Evolutionary conservation across 257 asterid genomes (phyloP).

Genomic region (Fraxinus excelsior): DNA sequence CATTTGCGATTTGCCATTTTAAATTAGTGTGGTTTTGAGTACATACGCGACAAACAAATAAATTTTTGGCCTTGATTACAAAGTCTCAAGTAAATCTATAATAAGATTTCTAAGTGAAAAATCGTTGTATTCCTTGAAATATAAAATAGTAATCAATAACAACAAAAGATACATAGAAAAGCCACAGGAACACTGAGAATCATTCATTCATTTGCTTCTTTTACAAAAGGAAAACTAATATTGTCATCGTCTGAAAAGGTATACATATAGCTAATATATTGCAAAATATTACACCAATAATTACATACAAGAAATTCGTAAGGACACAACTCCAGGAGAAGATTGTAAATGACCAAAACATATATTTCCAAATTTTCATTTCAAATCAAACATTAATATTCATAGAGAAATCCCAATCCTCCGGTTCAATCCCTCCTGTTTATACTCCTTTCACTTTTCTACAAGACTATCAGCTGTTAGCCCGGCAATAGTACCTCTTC

Average conservation of each 20-base stretch:
- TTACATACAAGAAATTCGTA: neutral
- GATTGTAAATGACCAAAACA: neutral
- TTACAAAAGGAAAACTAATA: neutral
- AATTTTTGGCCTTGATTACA: too few species aligned
- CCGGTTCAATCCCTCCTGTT: neutral
- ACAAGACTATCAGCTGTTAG: slow-evolving; percentile 1
- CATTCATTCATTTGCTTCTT: neutral
- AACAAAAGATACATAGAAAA: neutral
- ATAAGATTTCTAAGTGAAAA: neutral
- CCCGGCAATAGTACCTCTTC: slow-evolving; percentile 42
- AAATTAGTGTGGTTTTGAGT: too few species aligned
- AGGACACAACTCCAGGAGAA: neutral
- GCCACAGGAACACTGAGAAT: neutral
- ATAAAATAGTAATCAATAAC: too few species aligned
- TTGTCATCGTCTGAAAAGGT: neutral
- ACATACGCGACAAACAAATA: too few species aligned
- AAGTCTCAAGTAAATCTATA: too few species aligned
- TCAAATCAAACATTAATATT: neutral
- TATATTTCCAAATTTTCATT: neutral
- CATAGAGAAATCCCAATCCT: neutral
- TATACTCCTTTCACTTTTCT: neutral
- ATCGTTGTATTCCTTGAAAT: neutral
- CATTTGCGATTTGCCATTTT: too few species aligned
- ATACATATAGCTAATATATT: neutral
- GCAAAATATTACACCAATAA: neutral